Evolutionary conservation across 2,329 filamentous ascomycete genomes (phyloP).

Genomic region (Stachybotrys chlorohalonatus): DNA sequence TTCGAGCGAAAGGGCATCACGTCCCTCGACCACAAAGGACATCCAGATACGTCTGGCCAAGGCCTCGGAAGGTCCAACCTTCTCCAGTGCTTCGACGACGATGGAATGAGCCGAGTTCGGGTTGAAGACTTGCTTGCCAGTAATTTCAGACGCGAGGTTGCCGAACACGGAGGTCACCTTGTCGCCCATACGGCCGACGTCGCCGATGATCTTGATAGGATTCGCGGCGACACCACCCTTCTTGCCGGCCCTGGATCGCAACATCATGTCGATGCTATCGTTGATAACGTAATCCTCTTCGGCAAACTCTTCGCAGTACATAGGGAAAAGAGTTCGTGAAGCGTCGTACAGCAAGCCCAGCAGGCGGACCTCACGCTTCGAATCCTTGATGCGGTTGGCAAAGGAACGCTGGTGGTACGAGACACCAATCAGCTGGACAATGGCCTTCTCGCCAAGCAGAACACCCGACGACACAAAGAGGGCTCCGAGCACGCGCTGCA

Average conservation of each 20-base stretch:
- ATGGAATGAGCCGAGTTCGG: slow-evolving; percentile 83
- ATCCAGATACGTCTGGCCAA: slow-evolving; percentile 93
- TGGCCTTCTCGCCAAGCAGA: slow-evolving; percentile 65
- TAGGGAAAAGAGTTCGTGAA: slow-evolving; percentile 78
- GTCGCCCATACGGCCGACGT: slow-evolving; percentile 76
- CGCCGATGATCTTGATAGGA: slow-evolving; percentile 70
- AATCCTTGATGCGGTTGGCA: slow-evolving; percentile 74
- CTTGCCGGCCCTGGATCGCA: slow-evolving; percentile 43
- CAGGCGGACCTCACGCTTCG: slow-evolving; percentile 76
- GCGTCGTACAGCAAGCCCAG: slow-evolving; percentile 84
- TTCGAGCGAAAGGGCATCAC: slow-evolving; percentile 67
- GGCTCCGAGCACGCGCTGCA: slow-evolving; percentile 59
- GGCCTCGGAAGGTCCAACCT: slow-evolving; percentile 76
- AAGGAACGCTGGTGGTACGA: slow-evolving; percentile 82
- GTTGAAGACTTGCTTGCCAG: slow-evolving; percentile 92
- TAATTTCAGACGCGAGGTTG: slow-evolving; percentile 88
- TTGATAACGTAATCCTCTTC: slow-evolving; percentile 91
- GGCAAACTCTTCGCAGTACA: slow-evolving; percentile 82
- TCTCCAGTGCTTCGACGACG: slow-evolving; percentile 82
- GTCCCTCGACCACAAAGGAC: slow-evolving; percentile 90
- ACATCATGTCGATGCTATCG: slow-evolving; percentile 65
- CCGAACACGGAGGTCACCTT: slow-evolving; percentile 91
- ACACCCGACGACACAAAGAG: slow-evolving; percentile 60
- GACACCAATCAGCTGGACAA: slow-evolving; percentile 77
- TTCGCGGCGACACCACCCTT: slow-evolving; percentile 51